Evolutionary conservation across 1,284 basidiomycete genomes (phyloP).

Genomic region (Irpex rosettiformis): DNA sequence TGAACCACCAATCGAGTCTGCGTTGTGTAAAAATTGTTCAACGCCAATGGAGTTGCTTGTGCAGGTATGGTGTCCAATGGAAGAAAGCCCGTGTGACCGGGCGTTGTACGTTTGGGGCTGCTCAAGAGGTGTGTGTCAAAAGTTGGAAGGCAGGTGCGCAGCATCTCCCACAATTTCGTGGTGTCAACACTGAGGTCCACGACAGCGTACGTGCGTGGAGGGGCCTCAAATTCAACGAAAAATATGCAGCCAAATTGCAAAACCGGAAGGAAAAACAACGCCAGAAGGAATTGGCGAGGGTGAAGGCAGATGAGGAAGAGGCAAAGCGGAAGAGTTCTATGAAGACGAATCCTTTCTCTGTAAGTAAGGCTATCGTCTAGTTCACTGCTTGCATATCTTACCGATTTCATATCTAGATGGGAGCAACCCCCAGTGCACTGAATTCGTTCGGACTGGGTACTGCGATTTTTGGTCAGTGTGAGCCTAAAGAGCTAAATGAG

Average conservation of each 20-base stretch:
- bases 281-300: conserved; percentile 37
- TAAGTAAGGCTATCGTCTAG: conserved; percentile 32
- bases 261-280: conserved; percentile 34
- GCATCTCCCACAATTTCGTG: background rate
- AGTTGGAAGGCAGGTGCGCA: conserved; percentile 53
- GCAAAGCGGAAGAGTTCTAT: conserved; percentile 27
- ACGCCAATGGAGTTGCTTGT: conserved; percentile 74
- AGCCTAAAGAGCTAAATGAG: conserved; percentile 1
- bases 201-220: conserved; percentile 75
- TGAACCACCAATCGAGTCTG: conserved; percentile 29
- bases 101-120: conserved; percentile 82
- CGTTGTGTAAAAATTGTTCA: conserved; percentile 67
- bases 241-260: conserved; percentile 69
- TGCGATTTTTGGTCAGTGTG: conserved; percentile 53
- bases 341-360: conserved; percentile 68
- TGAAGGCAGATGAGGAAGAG: conserved; percentile 29
- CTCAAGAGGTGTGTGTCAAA: conserved; percentile 61
- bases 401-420: background rate
- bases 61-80: conserved; percentile 85
- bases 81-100: conserved; percentile 76
- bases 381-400: too few relatives aligned
- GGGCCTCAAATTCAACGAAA: conserved; percentile 63
- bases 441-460: conserved; percentile 53
- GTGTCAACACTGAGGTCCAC: background rate
- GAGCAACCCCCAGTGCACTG: conserved; percentile 16